A percentile compares a stretch with the other conserved stretches of the same genome.
Conservation (phyloP, 345 rosid species). For the Rubroshorea leprosula region DNA sequence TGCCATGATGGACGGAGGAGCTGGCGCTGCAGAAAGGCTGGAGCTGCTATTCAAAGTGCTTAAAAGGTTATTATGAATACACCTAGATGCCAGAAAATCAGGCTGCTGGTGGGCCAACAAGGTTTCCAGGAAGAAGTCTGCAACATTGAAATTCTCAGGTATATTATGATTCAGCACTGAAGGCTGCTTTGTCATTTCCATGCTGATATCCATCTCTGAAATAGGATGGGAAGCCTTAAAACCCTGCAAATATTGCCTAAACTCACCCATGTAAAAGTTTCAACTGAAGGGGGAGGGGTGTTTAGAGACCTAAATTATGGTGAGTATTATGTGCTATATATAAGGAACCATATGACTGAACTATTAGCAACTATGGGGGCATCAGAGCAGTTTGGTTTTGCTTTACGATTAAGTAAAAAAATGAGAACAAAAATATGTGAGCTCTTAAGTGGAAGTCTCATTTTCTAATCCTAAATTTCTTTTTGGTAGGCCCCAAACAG, state of each 20-base stretch:
- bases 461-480: slow-evolving; percentile 25
- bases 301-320: slow-evolving; percentile 6
- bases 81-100: slow-evolving; percentile 6
- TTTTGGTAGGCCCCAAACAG: slow-evolving; percentile 22
- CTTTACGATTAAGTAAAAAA: slow-evolving; percentile 27
- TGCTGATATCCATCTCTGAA: slow-evolving; percentile 24
- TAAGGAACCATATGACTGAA: slow-evolving; percentile 6
- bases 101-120: slow-evolving; percentile 27
- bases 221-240: slow-evolving; percentile 18
- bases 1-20: background rate
- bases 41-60: slow-evolving; percentile 6
- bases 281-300: background rate
- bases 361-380: slow-evolving; percentile 3
- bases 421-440: slow-evolving; percentile 16
- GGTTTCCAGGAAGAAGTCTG: slow-evolving; percentile 22
- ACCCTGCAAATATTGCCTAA: slow-evolving; percentile 29
- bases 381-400: slow-evolving; percentile 14
- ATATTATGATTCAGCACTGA: slow-evolving; percentile 27
- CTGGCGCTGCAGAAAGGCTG: slow-evolving; percentile 12
- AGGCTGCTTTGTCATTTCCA: slow-evolving; percentile 28
- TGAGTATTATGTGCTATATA: slow-evolving; percentile 3
- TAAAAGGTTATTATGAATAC: slow-evolving; percentile 5
- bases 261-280: slow-evolving; percentile 21
- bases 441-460: slow-evolving; percentile 17
- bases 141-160: slow-evolving; percentile 20